A percentile compares a stretch with the other conserved stretches of the same genome.
These are phyloP conservation scores for Testicularia cyperi DNA, from an alignment of 1,284 basidiomycete species.

Conservation along the genomic window DNA sequence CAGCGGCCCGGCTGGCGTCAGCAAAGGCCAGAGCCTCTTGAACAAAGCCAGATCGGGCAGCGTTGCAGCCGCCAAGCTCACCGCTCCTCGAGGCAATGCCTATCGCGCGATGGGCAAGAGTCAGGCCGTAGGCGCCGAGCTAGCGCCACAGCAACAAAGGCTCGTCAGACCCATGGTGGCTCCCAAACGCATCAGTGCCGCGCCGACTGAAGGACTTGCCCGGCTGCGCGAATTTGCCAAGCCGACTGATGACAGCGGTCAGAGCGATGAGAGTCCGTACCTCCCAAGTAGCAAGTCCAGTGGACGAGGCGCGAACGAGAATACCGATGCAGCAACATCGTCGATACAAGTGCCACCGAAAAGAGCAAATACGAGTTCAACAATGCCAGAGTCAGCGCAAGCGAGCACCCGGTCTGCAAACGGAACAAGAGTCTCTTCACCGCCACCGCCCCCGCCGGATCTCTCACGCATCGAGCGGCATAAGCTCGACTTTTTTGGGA, in stretches of 20 bases:
- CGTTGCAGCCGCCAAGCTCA: slow-evolving; percentile 25
- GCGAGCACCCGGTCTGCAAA: background rate
- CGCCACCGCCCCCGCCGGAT: slow-evolving; percentile 18
- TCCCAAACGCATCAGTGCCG: slow-evolving; percentile 14
- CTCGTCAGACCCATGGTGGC: slow-evolving; percentile 28
- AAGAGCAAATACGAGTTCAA: too few relatives aligned
- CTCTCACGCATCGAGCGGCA: slow-evolving; percentile 8
- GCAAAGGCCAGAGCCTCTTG: slow-evolving; percentile 38
- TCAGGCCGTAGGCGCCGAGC: slow-evolving; percentile 14
- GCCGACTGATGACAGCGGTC: slow-evolving; percentile 2
- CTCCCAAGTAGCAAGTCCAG: too few relatives aligned
- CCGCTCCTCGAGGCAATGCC: slow-evolving; percentile 5
- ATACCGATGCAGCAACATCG: too few relatives aligned
- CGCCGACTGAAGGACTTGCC: slow-evolving; percentile 12
- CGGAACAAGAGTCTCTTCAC: background rate
- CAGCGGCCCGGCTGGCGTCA: background rate
- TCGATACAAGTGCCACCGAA: too few relatives aligned
- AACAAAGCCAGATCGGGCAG: slow-evolving; percentile 27
- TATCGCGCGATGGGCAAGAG: slow-evolving; percentile 14
- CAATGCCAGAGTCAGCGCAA: too few relatives aligned
- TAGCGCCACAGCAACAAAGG: slow-evolving; percentile 9
- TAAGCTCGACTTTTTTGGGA: slow-evolving; percentile 28
- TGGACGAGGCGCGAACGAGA: too few relatives aligned
- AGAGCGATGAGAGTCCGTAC: too few relatives aligned
- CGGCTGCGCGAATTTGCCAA: slow-evolving; percentile 12